These are phyloP conservation scores for Botryotinia convoluta DNA, from an alignment of 2,329 filamentous ascomycete genomes.

Conservation along the genomic window DNA sequence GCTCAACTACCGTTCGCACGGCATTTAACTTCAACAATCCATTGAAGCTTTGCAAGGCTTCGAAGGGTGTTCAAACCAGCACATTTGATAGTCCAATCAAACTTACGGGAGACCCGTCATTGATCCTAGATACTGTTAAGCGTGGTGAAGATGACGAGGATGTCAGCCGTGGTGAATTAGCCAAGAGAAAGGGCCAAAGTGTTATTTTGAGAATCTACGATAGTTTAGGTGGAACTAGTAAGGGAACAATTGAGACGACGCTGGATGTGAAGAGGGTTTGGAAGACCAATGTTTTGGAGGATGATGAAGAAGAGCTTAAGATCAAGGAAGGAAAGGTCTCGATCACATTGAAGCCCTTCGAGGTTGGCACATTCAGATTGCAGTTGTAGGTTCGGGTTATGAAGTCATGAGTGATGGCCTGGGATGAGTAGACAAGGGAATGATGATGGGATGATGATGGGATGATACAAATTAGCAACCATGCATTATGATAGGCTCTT, in stretches of 20 bases:
- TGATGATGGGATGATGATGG: neutral
- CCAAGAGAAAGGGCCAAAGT: constrained; percentile 68
- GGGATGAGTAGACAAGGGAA: neutral
- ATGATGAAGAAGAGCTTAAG: constrained; percentile 68
- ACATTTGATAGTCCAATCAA: constrained; percentile 56
- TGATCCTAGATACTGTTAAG: constrained; percentile 88
- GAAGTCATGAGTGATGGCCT: neutral
- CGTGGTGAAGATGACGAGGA: constrained; percentile 86
- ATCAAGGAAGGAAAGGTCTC: constrained; percentile 50
- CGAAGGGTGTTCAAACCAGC: constrained; percentile 45
- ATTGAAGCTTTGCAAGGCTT: constrained; percentile 51
- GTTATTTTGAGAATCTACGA: constrained; percentile 87
- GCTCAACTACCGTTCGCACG: constrained; percentile 71
- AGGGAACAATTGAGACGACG: constrained; percentile 64
- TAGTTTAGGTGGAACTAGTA: constrained; percentile 75
- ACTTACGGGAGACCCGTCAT: constrained; percentile 61
- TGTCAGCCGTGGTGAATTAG: constrained; percentile 60
- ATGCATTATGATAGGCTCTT: neutral
- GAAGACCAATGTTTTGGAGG: constrained; percentile 86
- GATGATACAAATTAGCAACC: neutral
- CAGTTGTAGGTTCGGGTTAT: constrained; percentile 42
- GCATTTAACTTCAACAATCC: constrained; percentile 91
- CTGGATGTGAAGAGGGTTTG: constrained; percentile 72
- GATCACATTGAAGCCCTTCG: constrained; percentile 73
- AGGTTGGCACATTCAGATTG: constrained; percentile 78